phyloP scores from a whole-genome alignment of 2,329 filamentous ascomycete species.

The Xylaria multiplex region DNA sequence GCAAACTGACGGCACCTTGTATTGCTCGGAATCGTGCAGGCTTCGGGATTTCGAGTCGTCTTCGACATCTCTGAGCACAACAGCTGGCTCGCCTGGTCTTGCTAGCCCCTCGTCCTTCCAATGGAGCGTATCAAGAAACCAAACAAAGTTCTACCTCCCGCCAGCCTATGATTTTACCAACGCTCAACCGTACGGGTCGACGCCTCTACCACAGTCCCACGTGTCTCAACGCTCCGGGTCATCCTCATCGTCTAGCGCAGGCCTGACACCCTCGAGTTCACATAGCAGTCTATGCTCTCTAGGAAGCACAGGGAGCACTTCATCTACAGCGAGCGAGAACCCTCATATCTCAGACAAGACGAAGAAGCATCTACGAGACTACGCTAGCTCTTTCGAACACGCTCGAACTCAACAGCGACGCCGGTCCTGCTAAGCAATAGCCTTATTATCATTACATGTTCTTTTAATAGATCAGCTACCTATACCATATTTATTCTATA shows the following conservation, averaged over 20 bases:
- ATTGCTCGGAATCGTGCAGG: constrained; percentile 92
- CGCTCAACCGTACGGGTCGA: constrained; percentile 66
- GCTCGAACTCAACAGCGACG: constrained; percentile 68
- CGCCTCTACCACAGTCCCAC: constrained; percentile 58
- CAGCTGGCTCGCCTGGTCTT: constrained; percentile 66
- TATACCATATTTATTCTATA: constrained; percentile 40
- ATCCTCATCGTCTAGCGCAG: constrained; percentile 53
- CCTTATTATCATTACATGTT: constrained; percentile 19
- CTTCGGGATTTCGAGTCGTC: constrained; percentile 86
- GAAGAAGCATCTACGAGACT: constrained; percentile 81
- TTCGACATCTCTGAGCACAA: constrained; percentile 62
- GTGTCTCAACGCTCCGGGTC: constrained; percentile 49
- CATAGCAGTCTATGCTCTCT: constrained; percentile 86
- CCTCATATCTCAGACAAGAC: constrained; percentile 77
- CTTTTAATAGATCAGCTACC: constrained; percentile 35
- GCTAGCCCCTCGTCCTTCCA: constrained; percentile 60
- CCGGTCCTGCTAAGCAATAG: constrained; percentile 61
- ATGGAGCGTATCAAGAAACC: constrained; percentile 56
- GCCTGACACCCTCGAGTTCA: constrained; percentile 77
- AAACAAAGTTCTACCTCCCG: constrained; percentile 72
- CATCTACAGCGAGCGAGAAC: constrained; percentile 63
- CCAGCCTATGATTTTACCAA: constrained; percentile 80
- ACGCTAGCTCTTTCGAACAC: constrained; percentile 89
- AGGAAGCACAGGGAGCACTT: constrained; percentile 71
- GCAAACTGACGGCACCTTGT: constrained; percentile 82